Conservation (phyloP, 306 rosid species). For the Comarum palustre region DNA sequence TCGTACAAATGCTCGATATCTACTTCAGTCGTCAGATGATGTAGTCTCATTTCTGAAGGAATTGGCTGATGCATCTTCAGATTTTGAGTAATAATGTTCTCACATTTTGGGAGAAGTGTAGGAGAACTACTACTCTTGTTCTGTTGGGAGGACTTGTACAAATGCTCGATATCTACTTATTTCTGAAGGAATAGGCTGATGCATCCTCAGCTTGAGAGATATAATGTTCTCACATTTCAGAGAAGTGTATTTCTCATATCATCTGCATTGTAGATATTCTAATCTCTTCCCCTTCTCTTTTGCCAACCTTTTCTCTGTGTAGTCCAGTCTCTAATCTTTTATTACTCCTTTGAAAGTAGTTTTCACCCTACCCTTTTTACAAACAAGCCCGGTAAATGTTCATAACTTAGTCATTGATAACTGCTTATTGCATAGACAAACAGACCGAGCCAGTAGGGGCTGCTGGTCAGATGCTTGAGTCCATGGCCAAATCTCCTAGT, state of each 20-base stretch:
- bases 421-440: background rate
- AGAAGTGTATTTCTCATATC: background rate
- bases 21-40: slow-evolving; percentile 61
- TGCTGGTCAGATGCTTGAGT: background rate
- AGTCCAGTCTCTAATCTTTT: no score
- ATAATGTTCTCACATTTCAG: background rate
- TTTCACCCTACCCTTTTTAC: background rate
- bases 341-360: no score
- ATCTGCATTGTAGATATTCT: background rate
- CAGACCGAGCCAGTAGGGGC: background rate
- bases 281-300: background rate
- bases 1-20: slow-evolving; percentile 71
- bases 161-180: slow-evolving; percentile 65
- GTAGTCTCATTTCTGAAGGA: slow-evolving; percentile 67
- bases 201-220: slow-evolving; percentile 16
- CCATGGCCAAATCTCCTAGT: no score
- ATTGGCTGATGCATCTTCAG: slow-evolving; percentile 33
- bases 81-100: background rate
- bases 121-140: slow-evolving; percentile 88
- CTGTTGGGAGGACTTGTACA: slow-evolving; percentile 69
- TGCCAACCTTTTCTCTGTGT: background rate
- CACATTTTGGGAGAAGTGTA: background rate
- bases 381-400: background rate
- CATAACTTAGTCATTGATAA: background rate
- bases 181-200: slow-evolving; percentile 53